A percentile compares a stretch with the other conserved stretches of the same genome.
phyloP scores from a whole-genome alignment of 768 basidiomycete genomes.

The Mycena belliarum region DNA sequence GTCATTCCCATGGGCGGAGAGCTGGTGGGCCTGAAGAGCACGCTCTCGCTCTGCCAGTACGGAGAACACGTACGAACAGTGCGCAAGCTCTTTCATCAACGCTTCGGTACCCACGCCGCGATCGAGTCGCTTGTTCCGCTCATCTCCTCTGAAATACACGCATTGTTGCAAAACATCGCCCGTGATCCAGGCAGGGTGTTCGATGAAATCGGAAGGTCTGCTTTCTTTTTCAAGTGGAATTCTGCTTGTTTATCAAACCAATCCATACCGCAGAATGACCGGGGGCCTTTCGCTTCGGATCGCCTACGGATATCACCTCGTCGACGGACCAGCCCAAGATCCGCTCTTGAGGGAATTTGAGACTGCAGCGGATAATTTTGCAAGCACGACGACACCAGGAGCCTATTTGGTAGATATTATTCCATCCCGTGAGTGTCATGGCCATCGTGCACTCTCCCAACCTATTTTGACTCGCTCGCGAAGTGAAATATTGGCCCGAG shows the following conservation, averaged over 20 bases:
- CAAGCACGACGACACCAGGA: background rate
- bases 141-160: background rate
- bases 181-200: background rate
- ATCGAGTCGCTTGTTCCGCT: background rate
- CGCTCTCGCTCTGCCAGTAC: background rate
- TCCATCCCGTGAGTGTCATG: background rate
- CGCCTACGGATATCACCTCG: background rate
- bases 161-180: background rate
- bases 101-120: background rate
- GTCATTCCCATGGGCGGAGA: conserved; percentile 42
- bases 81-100: background rate
- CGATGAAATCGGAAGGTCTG: background rate
- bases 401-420: conserved; percentile 1
- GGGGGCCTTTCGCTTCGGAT: background rate
- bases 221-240: background rate
- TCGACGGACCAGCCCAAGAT: background rate
- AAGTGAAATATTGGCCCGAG: conserved; percentile 7
- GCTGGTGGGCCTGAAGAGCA: background rate
- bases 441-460: background rate
- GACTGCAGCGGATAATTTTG: background rate
- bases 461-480: background rate
- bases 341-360: background rate
- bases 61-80: background rate
- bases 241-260: background rate
- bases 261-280: background rate